These are phyloP conservation scores for Benincasa hispida DNA, from an alignment of 306 rosid genomes.

Conservation along the genomic window DNA sequence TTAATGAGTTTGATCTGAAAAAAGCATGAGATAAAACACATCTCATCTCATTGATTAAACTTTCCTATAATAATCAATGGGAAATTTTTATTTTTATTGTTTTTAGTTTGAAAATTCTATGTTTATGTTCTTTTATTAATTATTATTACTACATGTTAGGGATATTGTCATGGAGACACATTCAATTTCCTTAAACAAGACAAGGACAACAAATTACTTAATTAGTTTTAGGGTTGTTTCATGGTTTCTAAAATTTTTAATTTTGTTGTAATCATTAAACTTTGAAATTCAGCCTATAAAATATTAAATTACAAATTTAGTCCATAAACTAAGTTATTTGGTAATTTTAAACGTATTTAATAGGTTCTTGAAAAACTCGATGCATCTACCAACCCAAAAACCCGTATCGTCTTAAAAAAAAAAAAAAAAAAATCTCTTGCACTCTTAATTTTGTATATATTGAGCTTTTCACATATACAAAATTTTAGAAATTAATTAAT, in stretches of 20 bases:
- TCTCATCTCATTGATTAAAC: slow-evolving; percentile 1
- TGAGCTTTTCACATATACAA: not conserved
- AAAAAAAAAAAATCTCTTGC: no score
- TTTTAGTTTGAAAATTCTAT: not conserved
- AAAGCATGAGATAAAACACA: slow-evolving; percentile 5
- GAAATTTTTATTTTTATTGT: not conserved
- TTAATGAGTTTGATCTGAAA: not conserved
- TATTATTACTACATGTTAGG: not conserved
- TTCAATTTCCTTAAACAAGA: not conserved
- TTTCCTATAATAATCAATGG: not conserved
- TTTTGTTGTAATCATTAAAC: not conserved
- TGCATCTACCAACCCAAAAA: no score
- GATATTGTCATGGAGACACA: not conserved
- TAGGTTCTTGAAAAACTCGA: no score
- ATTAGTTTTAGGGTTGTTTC: no score
- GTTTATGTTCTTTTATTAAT: not conserved
- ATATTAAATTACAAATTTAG: no score
- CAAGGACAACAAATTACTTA: not conserved
- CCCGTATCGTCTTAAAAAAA: no score
- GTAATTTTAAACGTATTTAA: no score
- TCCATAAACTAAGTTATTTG: no score
- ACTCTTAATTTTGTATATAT: not conserved
- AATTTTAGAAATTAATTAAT: no score
- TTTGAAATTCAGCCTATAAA: no score
- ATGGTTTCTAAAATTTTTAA: no score